Conservation (phyloP, 352 stramenopile species). For the Phytophthora sojae region DNA sequence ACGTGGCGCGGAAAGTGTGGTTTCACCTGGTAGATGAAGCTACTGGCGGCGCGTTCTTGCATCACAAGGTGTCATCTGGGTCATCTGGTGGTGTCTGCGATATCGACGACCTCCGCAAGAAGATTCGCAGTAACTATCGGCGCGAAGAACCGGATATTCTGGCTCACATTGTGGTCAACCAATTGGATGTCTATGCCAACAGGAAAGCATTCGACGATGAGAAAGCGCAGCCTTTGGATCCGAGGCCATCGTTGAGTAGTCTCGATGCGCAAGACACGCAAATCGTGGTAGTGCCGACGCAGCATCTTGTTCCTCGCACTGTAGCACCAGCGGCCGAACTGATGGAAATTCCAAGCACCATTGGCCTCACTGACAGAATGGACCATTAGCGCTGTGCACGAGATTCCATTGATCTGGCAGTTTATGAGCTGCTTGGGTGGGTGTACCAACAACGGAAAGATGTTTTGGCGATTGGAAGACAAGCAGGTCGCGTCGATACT, state of each 20-base stretch:
- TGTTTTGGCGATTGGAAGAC: too few species aligned
- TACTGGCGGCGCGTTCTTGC: background rate
- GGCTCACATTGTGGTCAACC: background rate
- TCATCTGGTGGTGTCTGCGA: background rate
- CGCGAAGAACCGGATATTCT: background rate
- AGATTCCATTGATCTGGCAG: too few species aligned
- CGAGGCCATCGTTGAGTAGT: conserved; percentile 5
- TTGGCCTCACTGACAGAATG: too few species aligned
- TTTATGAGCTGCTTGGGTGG: too few species aligned
- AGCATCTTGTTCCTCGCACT: background rate
- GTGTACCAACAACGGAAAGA: too few species aligned
- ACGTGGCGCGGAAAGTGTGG: background rate
- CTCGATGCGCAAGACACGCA: background rate
- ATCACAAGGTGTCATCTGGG: background rate
- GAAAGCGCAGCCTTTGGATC: background rate
- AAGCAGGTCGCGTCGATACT: conserved; percentile 19
- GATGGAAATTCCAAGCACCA: too few species aligned
- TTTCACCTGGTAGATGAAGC: background rate
- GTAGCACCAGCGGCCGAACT: background rate
- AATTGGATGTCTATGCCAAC: background rate
- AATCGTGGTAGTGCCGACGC: conserved; percentile 15
- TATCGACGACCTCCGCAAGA: background rate
- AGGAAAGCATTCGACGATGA: background rate
- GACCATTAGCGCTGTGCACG: too few species aligned
- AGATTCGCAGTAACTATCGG: too few species aligned